A percentile compares a stretch with the other conserved stretches of the same genome.
These are phyloP conservation scores for Zea luxurians DNA, from an alignment of 176 grass and related monocot genomes.

Conservation along the genomic window DNA sequence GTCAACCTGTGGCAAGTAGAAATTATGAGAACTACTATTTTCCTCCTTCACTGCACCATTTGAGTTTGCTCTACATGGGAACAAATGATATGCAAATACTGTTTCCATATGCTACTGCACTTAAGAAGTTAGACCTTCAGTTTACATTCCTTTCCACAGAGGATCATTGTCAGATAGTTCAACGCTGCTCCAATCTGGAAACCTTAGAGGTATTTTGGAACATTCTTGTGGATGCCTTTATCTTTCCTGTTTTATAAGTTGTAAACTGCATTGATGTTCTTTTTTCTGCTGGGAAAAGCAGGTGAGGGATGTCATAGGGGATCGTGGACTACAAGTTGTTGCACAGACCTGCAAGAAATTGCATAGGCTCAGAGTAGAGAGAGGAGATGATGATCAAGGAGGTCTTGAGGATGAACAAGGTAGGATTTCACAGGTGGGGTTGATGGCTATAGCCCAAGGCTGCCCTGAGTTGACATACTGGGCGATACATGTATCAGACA, in stretches of 20 bases:
- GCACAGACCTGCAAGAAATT: slow-evolving; percentile 92
- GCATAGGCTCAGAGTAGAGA: slow-evolving; percentile 84
- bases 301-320: slow-evolving; percentile 94
- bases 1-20: slow-evolving; percentile 35
- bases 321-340: slow-evolving; percentile 77
- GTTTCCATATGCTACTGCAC: slow-evolving; percentile 68
- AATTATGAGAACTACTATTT: slow-evolving; percentile 69
- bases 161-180: slow-evolving; percentile 90
- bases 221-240: slow-evolving; percentile 21
- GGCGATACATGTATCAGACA: slow-evolving; percentile 83
- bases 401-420: slow-evolving; percentile 82
- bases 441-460: slow-evolving; percentile 69
- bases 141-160: slow-evolving; percentile 81
- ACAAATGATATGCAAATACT: slow-evolving; percentile 71
- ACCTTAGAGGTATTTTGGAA: slow-evolving; percentile 67
- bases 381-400: slow-evolving; percentile 88
- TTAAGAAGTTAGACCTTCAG: slow-evolving; percentile 92
- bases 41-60: slow-evolving; percentile 47
- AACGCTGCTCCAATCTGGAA: slow-evolving; percentile 86
- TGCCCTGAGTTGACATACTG: slow-evolving; percentile 80
- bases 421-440: slow-evolving; percentile 68
- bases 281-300: slow-evolving; percentile 40
- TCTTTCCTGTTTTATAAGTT: slow-evolving; percentile 34
- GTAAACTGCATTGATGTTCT: slow-evolving; percentile 10
- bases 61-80: slow-evolving; percentile 75